These are phyloP conservation scores for Rhodotorula graminis DNA, from an alignment of 768 basidiomycete genomes.

Conservation along the genomic window DNA sequence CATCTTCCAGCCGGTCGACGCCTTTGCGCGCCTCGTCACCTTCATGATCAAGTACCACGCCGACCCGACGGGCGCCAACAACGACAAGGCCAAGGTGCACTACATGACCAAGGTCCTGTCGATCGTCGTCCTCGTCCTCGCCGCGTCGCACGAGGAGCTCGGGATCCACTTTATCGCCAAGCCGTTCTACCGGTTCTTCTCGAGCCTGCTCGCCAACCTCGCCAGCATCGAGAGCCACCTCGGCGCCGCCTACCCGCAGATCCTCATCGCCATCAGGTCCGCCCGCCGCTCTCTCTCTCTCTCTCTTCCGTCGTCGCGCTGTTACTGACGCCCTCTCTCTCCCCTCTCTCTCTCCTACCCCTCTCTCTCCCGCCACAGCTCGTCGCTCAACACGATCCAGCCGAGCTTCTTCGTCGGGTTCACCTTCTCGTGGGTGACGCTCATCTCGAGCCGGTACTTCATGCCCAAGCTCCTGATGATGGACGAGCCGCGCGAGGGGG, in stretches of 20 bases:
- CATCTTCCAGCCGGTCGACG: slow-evolving; percentile 89
- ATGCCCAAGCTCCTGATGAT: slow-evolving; percentile 90
- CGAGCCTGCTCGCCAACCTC: slow-evolving; percentile 86
- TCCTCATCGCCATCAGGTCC: slow-evolving; percentile 82
- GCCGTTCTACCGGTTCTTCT: slow-evolving; percentile 98
- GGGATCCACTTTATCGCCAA: slow-evolving; percentile 88
- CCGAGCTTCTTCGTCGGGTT: slow-evolving; percentile 96
- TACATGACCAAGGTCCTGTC: slow-evolving; percentile 96
- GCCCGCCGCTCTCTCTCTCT: slow-evolving; percentile 19
- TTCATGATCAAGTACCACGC: slow-evolving; percentile 99
- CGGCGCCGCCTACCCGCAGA: slow-evolving; percentile 81
- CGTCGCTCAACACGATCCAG: slow-evolving; percentile 91
- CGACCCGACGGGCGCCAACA: slow-evolving; percentile 80
- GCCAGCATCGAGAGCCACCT: slow-evolving; percentile 77
- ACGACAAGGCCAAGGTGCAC: slow-evolving; percentile 90
- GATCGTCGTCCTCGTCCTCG: slow-evolving; percentile 91
- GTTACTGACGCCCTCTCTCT: too few relatives aligned
- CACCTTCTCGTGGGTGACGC: slow-evolving; percentile 94
- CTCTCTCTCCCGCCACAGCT: slow-evolving; percentile 53
- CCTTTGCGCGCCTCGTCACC: slow-evolving; percentile 87
- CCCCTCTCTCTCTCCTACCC: neutral
- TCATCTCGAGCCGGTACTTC: slow-evolving; percentile 92
- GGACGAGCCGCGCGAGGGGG: slow-evolving; percentile 72
- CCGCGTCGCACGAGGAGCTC: slow-evolving; percentile 91
- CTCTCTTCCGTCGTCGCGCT: neutral